phyloP scores from a whole-genome alignment of 73 alveolate genomes.

The Durusdinium trenchii region DNA sequence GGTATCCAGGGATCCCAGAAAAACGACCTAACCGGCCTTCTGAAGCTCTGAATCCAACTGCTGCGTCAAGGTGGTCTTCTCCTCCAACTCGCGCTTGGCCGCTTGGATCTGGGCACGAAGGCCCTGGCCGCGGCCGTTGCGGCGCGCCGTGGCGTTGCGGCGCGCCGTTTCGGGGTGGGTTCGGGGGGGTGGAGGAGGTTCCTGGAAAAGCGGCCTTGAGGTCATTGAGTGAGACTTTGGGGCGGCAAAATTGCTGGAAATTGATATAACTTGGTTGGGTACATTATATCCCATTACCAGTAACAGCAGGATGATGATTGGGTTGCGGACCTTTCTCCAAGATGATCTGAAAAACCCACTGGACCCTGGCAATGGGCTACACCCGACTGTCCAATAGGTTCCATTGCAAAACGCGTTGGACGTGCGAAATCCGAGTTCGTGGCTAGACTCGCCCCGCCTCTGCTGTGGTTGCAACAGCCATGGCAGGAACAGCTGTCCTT shows the following conservation, averaged over 20 bases:
- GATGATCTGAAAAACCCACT: no score
- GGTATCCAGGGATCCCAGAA: no score
- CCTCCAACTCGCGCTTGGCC: constrained; percentile 64
- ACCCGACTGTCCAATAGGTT: no score
- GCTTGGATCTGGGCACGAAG: constrained; percentile 48
- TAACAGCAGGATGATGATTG: no score
- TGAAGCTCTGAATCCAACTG: constrained; percentile 58
- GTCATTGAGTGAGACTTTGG: no score
- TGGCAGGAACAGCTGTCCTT: neutral
- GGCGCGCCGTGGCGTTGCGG: neutral
- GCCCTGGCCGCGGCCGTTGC: constrained; percentile 22
- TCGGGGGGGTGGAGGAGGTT: neutral
- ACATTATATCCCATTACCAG: no score
- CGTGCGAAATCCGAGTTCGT: neutral
- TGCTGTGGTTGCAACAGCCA: constrained; percentile 31
- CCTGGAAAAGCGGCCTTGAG: no score
- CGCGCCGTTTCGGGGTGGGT: neutral
- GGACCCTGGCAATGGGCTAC: no score
- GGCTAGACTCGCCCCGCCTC: no score
- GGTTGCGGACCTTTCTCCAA: no score
- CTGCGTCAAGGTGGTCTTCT: constrained; percentile 32
- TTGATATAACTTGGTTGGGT: no score
- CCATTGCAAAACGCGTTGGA: neutral
- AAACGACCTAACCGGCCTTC: neutral
- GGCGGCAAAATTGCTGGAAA: no score